Percentiles rank a stretch among this genome's conserved stretches.
Evolutionary conservation across 2,329 filamentous ascomycete species (phyloP).

Genomic region (Ilyonectria sp.): DNA sequence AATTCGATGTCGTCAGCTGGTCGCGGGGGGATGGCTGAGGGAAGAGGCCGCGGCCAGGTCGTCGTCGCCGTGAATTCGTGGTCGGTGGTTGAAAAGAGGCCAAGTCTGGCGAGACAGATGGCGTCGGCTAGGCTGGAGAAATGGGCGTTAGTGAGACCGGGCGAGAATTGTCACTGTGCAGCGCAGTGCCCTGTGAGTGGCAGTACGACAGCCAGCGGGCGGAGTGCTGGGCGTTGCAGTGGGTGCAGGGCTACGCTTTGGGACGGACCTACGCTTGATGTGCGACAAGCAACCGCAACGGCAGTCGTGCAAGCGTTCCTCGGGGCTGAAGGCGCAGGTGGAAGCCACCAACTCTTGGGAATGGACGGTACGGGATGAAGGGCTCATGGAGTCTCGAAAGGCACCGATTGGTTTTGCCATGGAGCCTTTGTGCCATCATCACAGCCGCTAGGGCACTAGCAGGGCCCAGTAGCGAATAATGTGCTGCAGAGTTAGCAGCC

Average conservation of each 20-base stretch:
- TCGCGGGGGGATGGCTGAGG: constrained; percentile 28
- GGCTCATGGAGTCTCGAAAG: constrained; percentile 48
- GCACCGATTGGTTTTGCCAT: constrained; percentile 49
- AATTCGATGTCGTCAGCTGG: constrained; percentile 34
- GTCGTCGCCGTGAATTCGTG: constrained; percentile 22
- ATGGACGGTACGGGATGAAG: constrained; percentile 44
- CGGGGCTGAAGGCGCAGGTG: constrained; percentile 39
- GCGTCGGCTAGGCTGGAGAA: constrained; percentile 34
- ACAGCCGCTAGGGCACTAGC: constrained; percentile 26
- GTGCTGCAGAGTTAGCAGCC: constrained; percentile 13
- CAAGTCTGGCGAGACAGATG: constrained; percentile 29
- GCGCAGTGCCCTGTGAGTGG: constrained; percentile 32
- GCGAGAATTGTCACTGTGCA: constrained; percentile 40
- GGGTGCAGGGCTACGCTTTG: constrained; percentile 20
- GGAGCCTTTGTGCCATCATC: constrained; percentile 39
- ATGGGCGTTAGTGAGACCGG: constrained; percentile 40
- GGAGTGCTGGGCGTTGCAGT: constrained; percentile 16
- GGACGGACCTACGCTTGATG: constrained; percentile 20
- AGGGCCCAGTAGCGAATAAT: neutral
- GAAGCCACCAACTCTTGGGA: constrained; percentile 39
- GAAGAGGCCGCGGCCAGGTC: constrained; percentile 30
- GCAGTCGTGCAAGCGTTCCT: constrained; percentile 30
- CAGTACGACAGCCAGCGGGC: constrained; percentile 35
- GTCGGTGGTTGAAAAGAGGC: constrained; percentile 24
- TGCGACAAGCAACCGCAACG: constrained; percentile 19